Conservation (phyloP, 169 alveolate genomes). For the Cytauxzoon felis region DNA sequence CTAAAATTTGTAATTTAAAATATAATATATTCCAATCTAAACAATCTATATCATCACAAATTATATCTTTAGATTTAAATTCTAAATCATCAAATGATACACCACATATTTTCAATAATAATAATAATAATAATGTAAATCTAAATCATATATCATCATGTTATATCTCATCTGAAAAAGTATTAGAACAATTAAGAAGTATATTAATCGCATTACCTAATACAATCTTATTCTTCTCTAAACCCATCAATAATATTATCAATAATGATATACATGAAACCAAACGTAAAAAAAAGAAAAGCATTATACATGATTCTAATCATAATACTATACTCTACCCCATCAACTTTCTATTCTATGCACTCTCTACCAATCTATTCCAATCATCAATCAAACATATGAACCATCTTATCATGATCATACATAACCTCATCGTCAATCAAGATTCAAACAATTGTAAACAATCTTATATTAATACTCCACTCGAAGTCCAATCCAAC, state of each 20-base stretch:
- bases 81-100: background rate
- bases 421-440: conserved; percentile 59
- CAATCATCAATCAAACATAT: conserved; percentile 71
- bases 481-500: background rate
- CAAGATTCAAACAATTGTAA: no score
- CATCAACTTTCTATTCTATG: conserved; percentile 63
- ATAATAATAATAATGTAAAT: conserved; percentile 22
- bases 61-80: no score
- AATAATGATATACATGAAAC: background rate
- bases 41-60: conserved; percentile 1
- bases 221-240: conserved; percentile 56
- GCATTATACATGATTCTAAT: background rate
- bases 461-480: no score
- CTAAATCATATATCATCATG: conserved; percentile 46
- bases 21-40: conserved; percentile 24
- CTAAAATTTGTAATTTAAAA: conserved; percentile 2
- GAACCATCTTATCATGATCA: conserved; percentile 68
- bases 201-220: conserved; percentile 67
- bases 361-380: conserved; percentile 65
- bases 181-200: conserved; percentile 70
- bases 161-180: conserved; percentile 68
- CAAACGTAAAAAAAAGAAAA: conserved; percentile 15
- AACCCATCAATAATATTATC: background rate
- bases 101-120: background rate
- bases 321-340: conserved; percentile 46